Base-by-base conservation (phyloP, 495 filamentous ascomycete genomes). In the Paragyromitra xinjiangensis region DNA sequence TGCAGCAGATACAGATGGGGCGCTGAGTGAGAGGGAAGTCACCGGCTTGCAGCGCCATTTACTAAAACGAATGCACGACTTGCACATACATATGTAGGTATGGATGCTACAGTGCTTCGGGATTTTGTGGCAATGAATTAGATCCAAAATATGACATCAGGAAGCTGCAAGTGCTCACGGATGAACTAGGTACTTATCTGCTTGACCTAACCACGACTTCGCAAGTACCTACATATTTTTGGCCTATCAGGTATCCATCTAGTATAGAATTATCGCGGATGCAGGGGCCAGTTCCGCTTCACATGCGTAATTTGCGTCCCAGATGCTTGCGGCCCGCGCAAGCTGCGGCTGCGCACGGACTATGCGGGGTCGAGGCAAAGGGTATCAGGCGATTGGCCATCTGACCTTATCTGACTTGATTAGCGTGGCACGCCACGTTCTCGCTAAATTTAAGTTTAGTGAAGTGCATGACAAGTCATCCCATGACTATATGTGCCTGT, bases 361-460 rank as follows among this genome's bases (percentile, higher is more conserved):
- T 50, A 64, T 77, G 69, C 44, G 74, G 59, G 69, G 69, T 64
- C 14, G 34, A n/a, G 48, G 50, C 56, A 42, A 14, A 64, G 24
- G 53, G n/a, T 58, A 8, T 58, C 26, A 29, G 55, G 26, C 55
- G 55, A 71, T 71, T 71, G 68, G 45, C 42, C 55, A 40, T 44
- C 55, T 63, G 19, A 53, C 34, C 40, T 44, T 71, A 40, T 51
- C 40, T 48, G 24, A 9, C 29, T 68, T 16, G 1, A 42, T 22
- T 19, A 62, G 22, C 24, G 64, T 51, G 24, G 2, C 51, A 19
- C 42, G 29, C 37, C 48, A 66, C 64, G 64, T 44, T 29, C 19
- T 73, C 48, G 70, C 61, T 73, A 34, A 73, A 39, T 77, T 77
- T 77, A 77, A 51, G 73, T 59, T 77, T 65, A 12, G 73, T 29